A percentile compares a stretch with the other conserved stretches of the same genome.
Conservation (phyloP, 495 filamentous ascomycete species). For the Podospora sp. region DNA sequence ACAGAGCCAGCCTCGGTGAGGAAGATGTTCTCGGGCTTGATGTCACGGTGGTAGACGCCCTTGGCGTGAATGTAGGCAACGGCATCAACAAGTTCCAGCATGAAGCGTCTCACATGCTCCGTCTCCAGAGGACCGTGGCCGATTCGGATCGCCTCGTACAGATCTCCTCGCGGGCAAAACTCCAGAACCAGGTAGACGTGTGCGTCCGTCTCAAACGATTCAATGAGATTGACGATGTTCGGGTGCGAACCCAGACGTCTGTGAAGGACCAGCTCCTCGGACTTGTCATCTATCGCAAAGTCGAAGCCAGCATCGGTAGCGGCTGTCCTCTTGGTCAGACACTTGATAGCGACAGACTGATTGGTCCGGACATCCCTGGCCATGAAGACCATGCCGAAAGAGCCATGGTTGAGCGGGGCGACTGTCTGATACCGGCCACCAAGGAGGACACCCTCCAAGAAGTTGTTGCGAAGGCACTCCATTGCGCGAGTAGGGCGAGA, state of each 20-base stretch:
- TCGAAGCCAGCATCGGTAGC: conserved; percentile 55
- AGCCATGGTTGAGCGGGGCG: conserved; percentile 95
- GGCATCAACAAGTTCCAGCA: conserved; percentile 89
- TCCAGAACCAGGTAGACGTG: conserved; percentile 94
- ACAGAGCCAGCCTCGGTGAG: conserved; percentile 79
- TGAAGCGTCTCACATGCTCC: conserved; percentile 93
- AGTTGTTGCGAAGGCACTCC: conserved; percentile 78
- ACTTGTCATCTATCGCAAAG: conserved; percentile 73
- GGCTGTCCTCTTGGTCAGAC: conserved; percentile 75
- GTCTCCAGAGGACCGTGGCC: conserved; percentile 89
- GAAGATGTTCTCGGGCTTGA: conserved; percentile 99
- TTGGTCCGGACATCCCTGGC: conserved; percentile 76
- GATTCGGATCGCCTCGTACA: conserved; percentile 93
- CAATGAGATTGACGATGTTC: conserved; percentile 90
- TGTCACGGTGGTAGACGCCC: conserved; percentile 94
- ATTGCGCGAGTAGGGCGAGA: conserved; percentile 49
- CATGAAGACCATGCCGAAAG: conserved; percentile 96
- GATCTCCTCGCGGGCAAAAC: conserved; percentile 93
- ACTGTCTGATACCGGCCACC: conserved; percentile 87
- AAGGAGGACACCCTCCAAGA: conserved; percentile 71
- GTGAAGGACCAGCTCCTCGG: conserved; percentile 87
- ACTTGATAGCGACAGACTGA: conserved; percentile 89
- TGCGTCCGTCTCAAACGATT: conserved; percentile 86
- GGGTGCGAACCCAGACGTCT: conserved; percentile 74
- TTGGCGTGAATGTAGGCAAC: conserved; percentile 89